phyloP scores from a whole-genome alignment of 1,284 basidiomycete species.

The Austropuccinia psidii region DNA sequence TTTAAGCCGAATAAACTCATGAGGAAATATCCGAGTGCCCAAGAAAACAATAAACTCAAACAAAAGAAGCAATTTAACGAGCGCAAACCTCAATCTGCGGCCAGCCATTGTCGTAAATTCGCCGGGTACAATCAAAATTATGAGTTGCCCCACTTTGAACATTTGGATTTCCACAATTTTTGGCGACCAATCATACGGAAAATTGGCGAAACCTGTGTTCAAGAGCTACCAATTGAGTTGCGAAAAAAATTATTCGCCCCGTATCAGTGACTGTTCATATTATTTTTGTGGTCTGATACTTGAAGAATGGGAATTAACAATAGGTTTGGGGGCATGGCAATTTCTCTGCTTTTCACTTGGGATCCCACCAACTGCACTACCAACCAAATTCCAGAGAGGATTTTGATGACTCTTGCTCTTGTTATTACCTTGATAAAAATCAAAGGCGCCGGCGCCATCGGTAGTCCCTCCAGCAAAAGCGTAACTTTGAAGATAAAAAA shows the following conservation, averaged over 20 bases:
- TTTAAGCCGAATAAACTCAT: no score
- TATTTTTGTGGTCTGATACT: background rate
- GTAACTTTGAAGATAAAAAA: constrained; percentile 52
- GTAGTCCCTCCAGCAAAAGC: constrained; percentile 72
- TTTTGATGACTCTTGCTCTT: constrained; percentile 56
- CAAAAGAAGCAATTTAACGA: background rate
- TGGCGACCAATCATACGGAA: constrained; percentile 68
- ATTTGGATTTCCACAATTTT: constrained; percentile 70
- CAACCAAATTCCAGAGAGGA: constrained; percentile 66
- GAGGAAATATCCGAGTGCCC: background rate
- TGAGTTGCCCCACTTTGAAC: constrained; percentile 67
- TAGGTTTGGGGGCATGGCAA: constrained; percentile 72
- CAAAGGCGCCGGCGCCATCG: constrained; percentile 70
- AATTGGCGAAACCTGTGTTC: constrained; percentile 43
- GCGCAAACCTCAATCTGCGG: constrained; percentile 50
- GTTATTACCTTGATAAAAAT: constrained; percentile 70
- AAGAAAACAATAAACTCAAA: background rate
- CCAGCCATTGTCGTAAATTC: constrained; percentile 59
- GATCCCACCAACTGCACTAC: constrained; percentile 59
- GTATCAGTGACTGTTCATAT: no score
- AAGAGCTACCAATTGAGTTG: constrained; percentile 22
- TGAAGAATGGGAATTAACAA: constrained; percentile 54
- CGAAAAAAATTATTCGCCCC: background rate
- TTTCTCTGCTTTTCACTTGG: constrained; percentile 59
- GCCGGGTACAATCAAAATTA: constrained; percentile 68